Evolutionary conservation across 2,329 filamentous ascomycete genomes (phyloP), one percentile per base, ranked within the genome.

Genomic region (Ophiosphaerella herpotricha): DNA sequence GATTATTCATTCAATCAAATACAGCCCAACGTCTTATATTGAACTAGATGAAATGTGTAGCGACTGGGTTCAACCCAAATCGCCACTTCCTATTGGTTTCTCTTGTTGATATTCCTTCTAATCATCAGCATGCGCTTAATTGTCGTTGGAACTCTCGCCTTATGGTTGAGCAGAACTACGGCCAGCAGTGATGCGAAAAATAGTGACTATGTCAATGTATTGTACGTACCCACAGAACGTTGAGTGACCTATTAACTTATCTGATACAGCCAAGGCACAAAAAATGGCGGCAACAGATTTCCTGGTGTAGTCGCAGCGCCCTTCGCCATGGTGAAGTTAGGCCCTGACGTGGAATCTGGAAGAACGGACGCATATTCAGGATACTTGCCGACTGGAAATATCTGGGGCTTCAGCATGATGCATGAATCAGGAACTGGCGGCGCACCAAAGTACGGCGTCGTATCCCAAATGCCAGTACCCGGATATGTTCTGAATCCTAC

Each of bases 401-500:
- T 74, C 23, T 72, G 61, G 33, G 71, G 68, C 14, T 73, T 73
- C 46, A 69, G 61, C 38, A 64, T 73, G 63, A 68, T 69, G 62
- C 67, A 71, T 31, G 67, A 71, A 40, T 67, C 62, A 8, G 69
- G 68, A 4, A 71, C 69, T 12, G 68, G 68, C n/a, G 67, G 68
- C 32, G 67, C 66, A 7, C 68, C 66, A 5, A 71, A 71, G 18
- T 71, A 71, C 46, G 70, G 71, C 7, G 67, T 72, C 5, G 63
- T 72, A 1, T 67, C 67, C 7, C 71, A 74, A 44, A 67, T 73
- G 60, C 70, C 70, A 29, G 63, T 66, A 2, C 23, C 59, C 14
- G 68, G 64, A 21, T 46, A 61, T 21, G 52, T 72, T 6, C 33
- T 50, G 2, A 80, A 87, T 49, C 84, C 85, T 2, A 71, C 88